Conservation (phyloP, 345 rosid species). For the Syzygium aqueum region DNA sequence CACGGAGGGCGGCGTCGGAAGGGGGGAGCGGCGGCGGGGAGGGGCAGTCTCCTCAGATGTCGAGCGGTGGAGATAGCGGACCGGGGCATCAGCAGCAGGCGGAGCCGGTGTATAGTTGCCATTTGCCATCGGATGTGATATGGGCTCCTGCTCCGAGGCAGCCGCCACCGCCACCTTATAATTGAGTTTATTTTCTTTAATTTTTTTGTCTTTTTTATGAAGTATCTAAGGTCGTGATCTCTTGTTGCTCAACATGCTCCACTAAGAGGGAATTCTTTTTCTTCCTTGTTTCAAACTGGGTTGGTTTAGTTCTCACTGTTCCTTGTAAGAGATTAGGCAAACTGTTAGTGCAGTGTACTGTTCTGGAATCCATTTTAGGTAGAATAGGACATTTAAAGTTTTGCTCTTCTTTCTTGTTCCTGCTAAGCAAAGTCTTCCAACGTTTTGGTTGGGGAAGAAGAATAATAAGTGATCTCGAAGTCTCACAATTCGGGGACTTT, state of each 20-base stretch:
- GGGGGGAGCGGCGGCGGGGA: slow-evolving; percentile 22
- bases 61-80: slow-evolving; percentile 30
- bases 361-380: neutral
- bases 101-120: neutral
- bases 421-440: neutral
- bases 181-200: neutral
- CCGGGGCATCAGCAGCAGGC: neutral
- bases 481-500: neutral
- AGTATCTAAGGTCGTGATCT: neutral
- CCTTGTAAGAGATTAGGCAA: neutral
- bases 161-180: neutral
- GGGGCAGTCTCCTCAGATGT: slow-evolving; percentile 42
- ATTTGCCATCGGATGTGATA: slow-evolving; percentile 1
- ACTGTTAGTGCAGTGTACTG: neutral
- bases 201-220: neutral
- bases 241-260: neutral
- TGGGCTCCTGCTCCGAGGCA: slow-evolving; percentile 2
- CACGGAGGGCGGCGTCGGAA: slow-evolving; percentile 28
- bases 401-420: neutral
- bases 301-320: neutral
- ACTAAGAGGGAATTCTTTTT: neutral
- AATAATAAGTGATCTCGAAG: neutral
- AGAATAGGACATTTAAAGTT: neutral
- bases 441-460: neutral
- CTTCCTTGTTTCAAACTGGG: neutral